Evolutionary conservation across 2,329 filamentous ascomycete species (phyloP).

Genomic region (Elsinoe australis): DNA sequence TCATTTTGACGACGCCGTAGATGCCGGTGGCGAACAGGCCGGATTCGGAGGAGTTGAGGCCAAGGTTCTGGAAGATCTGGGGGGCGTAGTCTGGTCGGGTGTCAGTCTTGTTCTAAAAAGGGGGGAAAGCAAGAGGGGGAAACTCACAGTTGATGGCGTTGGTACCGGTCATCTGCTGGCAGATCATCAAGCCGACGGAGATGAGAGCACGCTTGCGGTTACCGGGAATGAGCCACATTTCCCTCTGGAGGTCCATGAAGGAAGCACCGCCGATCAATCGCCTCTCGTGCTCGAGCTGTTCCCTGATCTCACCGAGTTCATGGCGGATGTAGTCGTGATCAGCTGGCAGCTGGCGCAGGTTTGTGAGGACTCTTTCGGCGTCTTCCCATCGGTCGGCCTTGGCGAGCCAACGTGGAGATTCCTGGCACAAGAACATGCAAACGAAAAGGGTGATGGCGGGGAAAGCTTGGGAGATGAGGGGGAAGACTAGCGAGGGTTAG

Average conservation of each 20-base stretch:
- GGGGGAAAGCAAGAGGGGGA: too few species aligned
- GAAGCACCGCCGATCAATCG: constrained; percentile 59
- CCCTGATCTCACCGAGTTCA: constrained; percentile 58
- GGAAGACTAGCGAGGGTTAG: constrained; percentile 38
- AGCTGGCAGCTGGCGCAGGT: constrained; percentile 51
- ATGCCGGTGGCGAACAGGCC: constrained; percentile 66
- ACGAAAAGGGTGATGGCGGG: constrained; percentile 54
- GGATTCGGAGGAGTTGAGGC: constrained; percentile 49
- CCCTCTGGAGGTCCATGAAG: constrained; percentile 57
- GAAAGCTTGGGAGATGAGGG: constrained; percentile 56
- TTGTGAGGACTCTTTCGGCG: constrained; percentile 49
- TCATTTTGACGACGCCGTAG: constrained; percentile 65
- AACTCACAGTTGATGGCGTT: constrained; percentile 38
- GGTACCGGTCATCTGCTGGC: constrained; percentile 64
- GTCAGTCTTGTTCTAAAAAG: too few species aligned
- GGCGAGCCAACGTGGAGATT: constrained; percentile 61
- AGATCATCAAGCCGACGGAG: constrained; percentile 57
- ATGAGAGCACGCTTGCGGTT: constrained; percentile 58
- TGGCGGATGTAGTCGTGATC: constrained; percentile 47
- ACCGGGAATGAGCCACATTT: constrained; percentile 59
- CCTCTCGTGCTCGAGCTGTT: constrained; percentile 60
- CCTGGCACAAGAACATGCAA: constrained; percentile 54
- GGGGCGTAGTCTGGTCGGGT: constrained; percentile 67
- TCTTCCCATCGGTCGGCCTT: constrained; percentile 62
- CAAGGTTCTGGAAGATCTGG: constrained; percentile 59